Evolutionary conservation across 2,329 filamentous ascomycete species (phyloP).

Genomic region (Xylaria hypoxylon): DNA sequence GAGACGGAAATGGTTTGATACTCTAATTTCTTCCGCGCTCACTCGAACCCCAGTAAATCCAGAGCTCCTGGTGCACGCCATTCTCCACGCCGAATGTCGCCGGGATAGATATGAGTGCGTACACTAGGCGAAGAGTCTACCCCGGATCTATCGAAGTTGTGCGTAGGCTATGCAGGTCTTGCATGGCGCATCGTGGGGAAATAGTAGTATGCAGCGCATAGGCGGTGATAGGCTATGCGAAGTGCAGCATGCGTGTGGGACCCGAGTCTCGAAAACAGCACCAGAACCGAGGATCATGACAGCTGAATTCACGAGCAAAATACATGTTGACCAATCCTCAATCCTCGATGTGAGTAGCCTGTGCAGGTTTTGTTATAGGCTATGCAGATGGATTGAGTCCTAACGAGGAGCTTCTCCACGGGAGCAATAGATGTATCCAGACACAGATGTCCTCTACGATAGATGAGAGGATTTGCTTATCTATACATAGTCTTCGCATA

Average conservation of each 20-base stretch:
- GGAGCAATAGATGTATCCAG: not conserved
- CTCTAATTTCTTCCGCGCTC: not conserved
- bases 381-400: not conserved
- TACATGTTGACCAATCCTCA: not conserved
- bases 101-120: not conserved
- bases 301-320: not conserved
- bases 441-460: not conserved
- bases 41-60: not conserved
- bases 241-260: not conserved
- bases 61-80: not conserved
- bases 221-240: constrained; percentile 9
- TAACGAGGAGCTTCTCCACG: not conserved
- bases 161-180: not conserved
- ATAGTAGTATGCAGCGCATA: not conserved
- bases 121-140: not conserved
- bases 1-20: not conserved
- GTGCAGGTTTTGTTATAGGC: not conserved
- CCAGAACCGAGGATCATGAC: not conserved
- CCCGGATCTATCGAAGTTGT: not conserved
- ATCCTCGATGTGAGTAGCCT: too few relatives aligned
- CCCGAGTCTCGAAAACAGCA: not conserved
- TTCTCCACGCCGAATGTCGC: not conserved
- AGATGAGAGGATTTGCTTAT: not conserved
- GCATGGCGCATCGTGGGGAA: not conserved
- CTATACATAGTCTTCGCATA: not conserved